A percentile compares a stretch with the other conserved stretches of the same genome.
These are phyloP conservation scores for Fusarium sp. DNA, from an alignment of 2,329 filamentous ascomycete genomes.

Conservation along the genomic window DNA sequence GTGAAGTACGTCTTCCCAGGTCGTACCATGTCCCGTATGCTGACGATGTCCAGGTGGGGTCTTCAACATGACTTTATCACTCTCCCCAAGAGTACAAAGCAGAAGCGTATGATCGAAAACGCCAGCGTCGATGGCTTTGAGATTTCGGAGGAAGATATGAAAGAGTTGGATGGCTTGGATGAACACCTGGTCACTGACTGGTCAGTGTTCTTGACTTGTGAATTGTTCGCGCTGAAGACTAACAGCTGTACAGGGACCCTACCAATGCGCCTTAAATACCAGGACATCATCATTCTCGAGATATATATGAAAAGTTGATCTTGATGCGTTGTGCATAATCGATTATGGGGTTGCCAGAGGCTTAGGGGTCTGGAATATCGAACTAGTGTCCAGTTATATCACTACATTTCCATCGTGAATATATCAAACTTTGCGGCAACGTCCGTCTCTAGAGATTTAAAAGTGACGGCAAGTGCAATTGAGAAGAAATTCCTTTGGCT, in stretches of 20 bases:
- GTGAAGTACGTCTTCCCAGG: conserved; percentile 58
- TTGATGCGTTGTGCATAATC: too few relatives aligned
- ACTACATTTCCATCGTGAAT: too few relatives aligned
- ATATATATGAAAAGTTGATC: background rate
- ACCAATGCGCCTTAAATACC: conserved; percentile 48
- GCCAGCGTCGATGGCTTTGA: conserved; percentile 70
- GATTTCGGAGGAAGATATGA: conserved; percentile 73
- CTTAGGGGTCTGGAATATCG: too few relatives aligned
- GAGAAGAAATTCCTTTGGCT: too few relatives aligned
- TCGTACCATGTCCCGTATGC: background rate
- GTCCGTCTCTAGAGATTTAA: too few relatives aligned
- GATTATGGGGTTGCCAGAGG: background rate
- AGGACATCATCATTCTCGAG: too few relatives aligned
- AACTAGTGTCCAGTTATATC: too few relatives aligned
- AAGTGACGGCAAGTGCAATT: too few relatives aligned
- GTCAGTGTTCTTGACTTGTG: conserved; percentile 49
- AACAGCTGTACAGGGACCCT: conserved; percentile 46
- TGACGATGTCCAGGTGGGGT: conserved; percentile 69
- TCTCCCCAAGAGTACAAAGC: conserved; percentile 77
- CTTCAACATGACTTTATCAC: conserved; percentile 80
- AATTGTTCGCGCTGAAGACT: background rate
- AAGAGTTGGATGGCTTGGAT: conserved; percentile 72
- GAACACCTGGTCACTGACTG: conserved; percentile 80
- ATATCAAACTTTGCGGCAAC: too few relatives aligned
- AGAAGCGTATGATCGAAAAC: conserved; percentile 74